phyloP scores from a whole-genome alignment of 345 rosid genomes.

The Lepidium aucheri region DNA sequence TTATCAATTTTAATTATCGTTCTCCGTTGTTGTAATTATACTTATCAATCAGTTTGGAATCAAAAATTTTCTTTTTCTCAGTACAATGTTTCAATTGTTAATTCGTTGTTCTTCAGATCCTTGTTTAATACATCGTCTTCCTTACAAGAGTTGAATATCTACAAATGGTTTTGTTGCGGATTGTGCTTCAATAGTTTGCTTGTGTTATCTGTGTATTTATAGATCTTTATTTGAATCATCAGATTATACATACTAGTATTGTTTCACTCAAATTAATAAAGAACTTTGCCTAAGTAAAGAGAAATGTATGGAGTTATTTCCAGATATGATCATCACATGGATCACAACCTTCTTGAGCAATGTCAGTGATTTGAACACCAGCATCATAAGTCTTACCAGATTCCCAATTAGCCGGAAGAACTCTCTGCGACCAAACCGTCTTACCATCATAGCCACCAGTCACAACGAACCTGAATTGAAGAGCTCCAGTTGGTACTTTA shows the following conservation, averaged over 20 bases:
- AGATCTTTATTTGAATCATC: background rate
- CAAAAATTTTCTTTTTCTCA: background rate
- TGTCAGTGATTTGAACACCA: slow-evolving; percentile 66
- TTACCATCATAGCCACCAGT: slow-evolving; percentile 85
- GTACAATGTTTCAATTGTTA: background rate
- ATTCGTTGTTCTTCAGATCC: too few species aligned
- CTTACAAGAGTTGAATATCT: background rate
- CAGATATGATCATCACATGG: slow-evolving; percentile 49
- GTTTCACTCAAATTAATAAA: background rate
- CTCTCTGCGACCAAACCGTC: slow-evolving; percentile 61
- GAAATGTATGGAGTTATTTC: slow-evolving; percentile 13
- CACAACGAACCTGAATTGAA: slow-evolving; percentile 71
- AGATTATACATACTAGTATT: background rate
- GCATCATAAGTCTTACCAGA: slow-evolving; percentile 52
- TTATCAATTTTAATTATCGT: background rate
- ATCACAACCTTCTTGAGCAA: slow-evolving; percentile 83
- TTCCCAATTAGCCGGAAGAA: slow-evolving; percentile 71
- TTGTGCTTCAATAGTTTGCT: too few species aligned
- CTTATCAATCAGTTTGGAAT: background rate
- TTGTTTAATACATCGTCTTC: too few species aligned
- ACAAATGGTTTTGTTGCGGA: background rate
- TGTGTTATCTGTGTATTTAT: too few species aligned
- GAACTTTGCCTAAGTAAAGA: background rate
- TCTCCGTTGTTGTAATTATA: background rate
- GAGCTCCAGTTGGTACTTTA: slow-evolving; percentile 57